Conservation (phyloP, 2,329 filamentous ascomycete species). For the Cladosporium oxysporum region DNA sequence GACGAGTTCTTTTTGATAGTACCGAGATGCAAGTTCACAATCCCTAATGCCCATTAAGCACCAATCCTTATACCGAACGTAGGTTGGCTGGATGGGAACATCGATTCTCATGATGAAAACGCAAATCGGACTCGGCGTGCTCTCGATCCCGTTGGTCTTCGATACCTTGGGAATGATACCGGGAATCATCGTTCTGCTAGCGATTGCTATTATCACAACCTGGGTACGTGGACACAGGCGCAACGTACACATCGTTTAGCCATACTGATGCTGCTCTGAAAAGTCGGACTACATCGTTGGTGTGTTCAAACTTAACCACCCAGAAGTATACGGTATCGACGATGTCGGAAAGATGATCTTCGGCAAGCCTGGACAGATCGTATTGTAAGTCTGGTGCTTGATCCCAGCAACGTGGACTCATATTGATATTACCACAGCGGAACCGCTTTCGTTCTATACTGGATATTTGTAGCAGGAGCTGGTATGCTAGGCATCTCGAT, state of each 20-base stretch:
- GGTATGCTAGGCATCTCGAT: constrained; percentile 17
- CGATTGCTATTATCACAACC: constrained; percentile 48
- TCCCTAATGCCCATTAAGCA: not conserved
- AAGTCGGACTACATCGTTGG: constrained; percentile 50
- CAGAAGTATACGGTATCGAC: constrained; percentile 59
- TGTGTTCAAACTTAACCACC: constrained; percentile 55
- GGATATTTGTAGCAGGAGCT: constrained; percentile 16
- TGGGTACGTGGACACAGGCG: constrained; percentile 38
- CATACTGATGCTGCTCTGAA: not conserved
- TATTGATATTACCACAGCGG: constrained; percentile 20
- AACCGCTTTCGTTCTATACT: constrained; percentile 22
- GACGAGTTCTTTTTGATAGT: not conserved
- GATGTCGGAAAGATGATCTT: constrained; percentile 58
- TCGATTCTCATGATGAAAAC: constrained; percentile 51
- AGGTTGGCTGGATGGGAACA: constrained; percentile 52
- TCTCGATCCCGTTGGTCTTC: constrained; percentile 51
- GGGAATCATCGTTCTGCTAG: constrained; percentile 47
- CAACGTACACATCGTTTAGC: not conserved
- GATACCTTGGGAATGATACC: constrained; percentile 51
- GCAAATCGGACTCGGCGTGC: constrained; percentile 49
- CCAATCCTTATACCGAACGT: constrained; percentile 28
- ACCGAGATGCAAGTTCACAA: constrained; percentile 1
- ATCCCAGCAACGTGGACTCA: not conserved
- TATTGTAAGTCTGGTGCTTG: constrained; percentile 38
- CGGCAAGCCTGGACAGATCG: constrained; percentile 53